phyloP scores from a whole-genome alignment of 768 basidiomycete species.

The Pleurotus tuoliensis region DNA sequence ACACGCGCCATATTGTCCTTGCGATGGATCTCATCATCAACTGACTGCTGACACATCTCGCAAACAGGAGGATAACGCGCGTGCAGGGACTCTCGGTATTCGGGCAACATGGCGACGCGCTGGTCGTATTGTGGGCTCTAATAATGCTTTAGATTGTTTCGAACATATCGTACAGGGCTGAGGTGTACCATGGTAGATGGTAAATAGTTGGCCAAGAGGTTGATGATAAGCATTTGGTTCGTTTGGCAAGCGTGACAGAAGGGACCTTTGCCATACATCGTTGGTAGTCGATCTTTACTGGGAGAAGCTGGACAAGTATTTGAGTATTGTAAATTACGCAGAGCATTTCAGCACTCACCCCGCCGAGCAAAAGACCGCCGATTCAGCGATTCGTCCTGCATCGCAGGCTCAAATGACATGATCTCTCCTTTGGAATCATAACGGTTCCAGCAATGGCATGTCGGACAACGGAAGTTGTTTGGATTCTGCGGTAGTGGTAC shows the following conservation, averaged over 20 bases:
- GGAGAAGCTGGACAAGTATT: conserved; percentile 48
- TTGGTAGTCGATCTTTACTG: conserved; percentile 65
- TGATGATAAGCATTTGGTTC: conserved; percentile 86
- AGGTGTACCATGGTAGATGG: conserved; percentile 68
- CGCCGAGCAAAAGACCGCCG: conserved; percentile 63
- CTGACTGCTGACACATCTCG: conserved; percentile 64
- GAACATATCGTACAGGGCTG: background rate
- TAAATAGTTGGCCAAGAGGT: conserved; percentile 86
- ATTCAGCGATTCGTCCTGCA: conserved; percentile 80
- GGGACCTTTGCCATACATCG: conserved; percentile 51
- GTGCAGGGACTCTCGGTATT: conserved; percentile 74
- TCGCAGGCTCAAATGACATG: conserved; percentile 81
- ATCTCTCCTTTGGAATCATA: conserved; percentile 73
- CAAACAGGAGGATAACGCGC: conserved; percentile 88
- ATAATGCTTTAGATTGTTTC: too few relatives aligned
- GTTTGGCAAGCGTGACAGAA: conserved; percentile 90
- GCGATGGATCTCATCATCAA: conserved; percentile 75
- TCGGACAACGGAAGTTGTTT: conserved; percentile 59
- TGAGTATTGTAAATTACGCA: background rate
- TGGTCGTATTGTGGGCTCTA: conserved; percentile 66
- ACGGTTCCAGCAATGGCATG: conserved; percentile 73
- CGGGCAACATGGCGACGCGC: conserved; percentile 60
- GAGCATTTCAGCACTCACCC: conserved; percentile 39
- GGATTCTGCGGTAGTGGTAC: conserved; percentile 42
- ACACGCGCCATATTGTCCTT: conserved; percentile 82